Percentiles rank a stretch among this genome's conserved stretches.
Evolutionary conservation across 169 alveolate genomes (phyloP).

Genomic region (Plasmodium vivax): DNA sequence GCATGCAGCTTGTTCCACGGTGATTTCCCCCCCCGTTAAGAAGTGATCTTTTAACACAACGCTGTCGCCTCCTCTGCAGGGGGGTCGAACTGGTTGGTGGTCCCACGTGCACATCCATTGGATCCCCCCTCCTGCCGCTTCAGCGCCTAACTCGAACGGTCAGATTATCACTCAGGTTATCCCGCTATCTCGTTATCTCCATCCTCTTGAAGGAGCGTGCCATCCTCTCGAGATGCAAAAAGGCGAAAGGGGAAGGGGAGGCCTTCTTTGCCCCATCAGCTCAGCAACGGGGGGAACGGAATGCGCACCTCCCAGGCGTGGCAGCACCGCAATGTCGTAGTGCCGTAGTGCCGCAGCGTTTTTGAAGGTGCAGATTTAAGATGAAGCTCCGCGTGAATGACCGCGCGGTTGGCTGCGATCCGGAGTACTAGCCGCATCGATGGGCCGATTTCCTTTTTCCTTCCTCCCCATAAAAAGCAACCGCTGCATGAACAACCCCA

Average conservation of each 20-base stretch:
- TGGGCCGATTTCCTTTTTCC: neutral
- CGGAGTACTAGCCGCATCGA: neutral
- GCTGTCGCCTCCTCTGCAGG: neutral
- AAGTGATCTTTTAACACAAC: neutral
- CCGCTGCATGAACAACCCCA: neutral
- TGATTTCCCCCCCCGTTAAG: neutral
- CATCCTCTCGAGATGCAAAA: neutral
- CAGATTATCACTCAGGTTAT: neutral
- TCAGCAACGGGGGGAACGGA: neutral
- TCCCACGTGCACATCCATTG: too few relatives aligned
- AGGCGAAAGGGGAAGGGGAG: too few relatives aligned
- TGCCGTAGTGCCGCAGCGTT: neutral
- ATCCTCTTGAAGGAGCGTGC: too few relatives aligned
- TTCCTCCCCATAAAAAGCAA: neutral
- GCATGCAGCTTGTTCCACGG: neutral
- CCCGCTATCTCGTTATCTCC: neutral
- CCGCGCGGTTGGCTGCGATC: neutral
- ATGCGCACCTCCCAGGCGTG: neutral
- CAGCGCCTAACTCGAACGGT: neutral
- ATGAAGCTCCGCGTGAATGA: neutral
- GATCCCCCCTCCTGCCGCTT: neutral
- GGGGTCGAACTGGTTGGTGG: too few relatives aligned
- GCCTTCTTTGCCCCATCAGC: too few relatives aligned
- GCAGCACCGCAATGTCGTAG: neutral
- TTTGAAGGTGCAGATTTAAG: neutral